Evolutionary conservation across 2,329 filamentous ascomycete genomes (phyloP), one percentile per base, ranked within the genome.

Genomic region (Drechmeria coniospora): DNA sequence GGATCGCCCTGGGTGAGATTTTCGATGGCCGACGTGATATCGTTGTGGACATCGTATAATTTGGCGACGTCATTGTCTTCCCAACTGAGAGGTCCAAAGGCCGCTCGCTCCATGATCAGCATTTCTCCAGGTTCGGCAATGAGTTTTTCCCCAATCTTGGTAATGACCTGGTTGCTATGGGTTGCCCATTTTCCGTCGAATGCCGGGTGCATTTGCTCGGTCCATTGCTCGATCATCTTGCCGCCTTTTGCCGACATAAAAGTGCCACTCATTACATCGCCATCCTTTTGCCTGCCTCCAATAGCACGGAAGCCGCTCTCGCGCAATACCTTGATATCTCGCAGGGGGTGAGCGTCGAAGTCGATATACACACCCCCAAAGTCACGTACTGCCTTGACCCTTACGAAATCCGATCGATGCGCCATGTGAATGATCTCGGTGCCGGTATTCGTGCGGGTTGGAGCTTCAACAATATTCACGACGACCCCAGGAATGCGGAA

Each of bases 101-200:
- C n/a, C n/a, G n/a, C n/a, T n/a, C n/a, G n/a, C n/a, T n/a, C n/a
- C n/a, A 46, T 29, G 18, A 42, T 41, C 13, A 47, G 37, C 26
- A 42, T 30, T 26, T 44, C 38, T 14, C 43, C 39, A 4, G 42
- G 33, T 21, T 37, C 37, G 3, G 25, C 21, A 6, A 33, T 31
- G 3, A 80, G 54, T 31, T 57, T 56, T 39, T 76, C 75, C 9
- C 54, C 37, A 5, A 47, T 18, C 8, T 21, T 16, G 4, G 42
- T 47, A 8, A 50, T 32, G 5, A 40, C 35, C 7, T 20, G 19
- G 33, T 48, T 44, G 32, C 41, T 43, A 26, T 47, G 44, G 1
- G 42, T 43, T 11, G 36, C 40, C 43, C 42, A 49, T 2, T 27
- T 24, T 6, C 45, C 43, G 18, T 43, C 32, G 31, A 43, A 51